Base-by-base conservation (phyloP, 352 stramenopile genomes). In the Phytophthora pseudosyringae region DNA sequence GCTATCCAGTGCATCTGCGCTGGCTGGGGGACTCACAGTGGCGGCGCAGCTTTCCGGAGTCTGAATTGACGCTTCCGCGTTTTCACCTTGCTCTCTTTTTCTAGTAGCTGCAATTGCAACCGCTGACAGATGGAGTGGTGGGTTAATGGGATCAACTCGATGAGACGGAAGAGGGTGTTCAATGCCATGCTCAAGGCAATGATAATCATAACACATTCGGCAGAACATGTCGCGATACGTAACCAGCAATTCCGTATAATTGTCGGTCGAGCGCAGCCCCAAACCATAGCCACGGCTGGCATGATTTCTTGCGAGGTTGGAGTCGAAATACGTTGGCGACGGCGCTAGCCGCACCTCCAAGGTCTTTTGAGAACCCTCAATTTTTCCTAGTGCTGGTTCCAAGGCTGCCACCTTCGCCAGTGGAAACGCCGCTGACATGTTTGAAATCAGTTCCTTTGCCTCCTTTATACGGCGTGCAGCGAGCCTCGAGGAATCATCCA, bases 161-260 rank as follows among this genome's bases (percentile, higher is more conserved):
- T 68, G 63, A 15, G 59, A 76, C 0, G 81, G 83, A 60, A 90
- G 76, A 12, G 86, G 83, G 32, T 91, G 86, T 63, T 94, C 72
- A 53, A 93, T 95, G 0, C 91, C 91, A 69, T 98, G 94, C 38
- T 95, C 71, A 18, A 89, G 82, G 57, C 94, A 98, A 67, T 98
- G 91, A 66, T 98, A 98, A 43, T 83, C 88, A 69, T 97, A 97
- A 69, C 94, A 98, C 73, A 92, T 88, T 31, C 89, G 80, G 66
- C 94, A 98, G 55, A 98, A 97, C 21, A 98, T 69, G 41, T 97
- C 83, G n/a, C 89, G 82, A 67, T 95, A 98, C 3, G 85, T 93
- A 66, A 97, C 83, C 36, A 88, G 84, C 18, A 96, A 62, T 47
- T 90, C 73, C 6, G 67, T 67, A 52, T 96, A 98, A 31, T 88